phyloP scores from a whole-genome alignment of 805 yeast genomes.

The Sugiyamaella marilandica region DNA sequence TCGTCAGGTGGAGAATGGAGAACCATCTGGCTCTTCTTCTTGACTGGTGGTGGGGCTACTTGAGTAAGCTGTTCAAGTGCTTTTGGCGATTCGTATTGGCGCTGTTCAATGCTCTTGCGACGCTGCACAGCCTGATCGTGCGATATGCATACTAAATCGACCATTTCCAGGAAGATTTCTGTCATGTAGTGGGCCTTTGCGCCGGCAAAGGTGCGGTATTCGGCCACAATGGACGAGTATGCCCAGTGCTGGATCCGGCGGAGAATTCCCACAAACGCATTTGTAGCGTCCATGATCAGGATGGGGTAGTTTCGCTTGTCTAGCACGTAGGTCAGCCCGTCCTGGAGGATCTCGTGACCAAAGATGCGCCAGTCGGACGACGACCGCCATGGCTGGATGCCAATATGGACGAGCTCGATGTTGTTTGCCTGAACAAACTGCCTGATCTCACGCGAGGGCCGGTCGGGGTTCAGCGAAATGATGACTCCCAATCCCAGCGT shows the following conservation, averaged over 20 bases:
- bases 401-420: constrained; percentile 33
- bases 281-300: constrained; percentile 72
- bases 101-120: constrained; percentile 32
- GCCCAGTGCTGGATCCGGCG: constrained; percentile 87
- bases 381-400: constrained; percentile 36
- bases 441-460: constrained; percentile 67
- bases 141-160: constrained; percentile 54
- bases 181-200: constrained; percentile 70
- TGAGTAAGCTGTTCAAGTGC: neutral
- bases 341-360: constrained; percentile 57
- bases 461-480: constrained; percentile 76
- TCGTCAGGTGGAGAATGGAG: constrained; percentile 54
- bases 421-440: constrained; percentile 50
- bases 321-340: constrained; percentile 60
- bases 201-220: constrained; percentile 73
- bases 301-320: constrained; percentile 61
- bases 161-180: constrained; percentile 75
- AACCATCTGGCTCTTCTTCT: constrained; percentile 35
- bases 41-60: neutral
- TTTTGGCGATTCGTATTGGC: constrained; percentile 5
- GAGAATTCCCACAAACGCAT: constrained; percentile 73
- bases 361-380: constrained; percentile 68
- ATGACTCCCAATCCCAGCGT: constrained; percentile 67
- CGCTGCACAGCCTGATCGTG: constrained; percentile 43
- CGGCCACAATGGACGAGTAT: constrained; percentile 75